A percentile compares a stretch with the other conserved stretches of the same genome.
These are phyloP conservation scores for Podospora pseudoanserina DNA, from an alignment of 495 filamentous ascomycete genomes.

Conservation along the genomic window DNA sequence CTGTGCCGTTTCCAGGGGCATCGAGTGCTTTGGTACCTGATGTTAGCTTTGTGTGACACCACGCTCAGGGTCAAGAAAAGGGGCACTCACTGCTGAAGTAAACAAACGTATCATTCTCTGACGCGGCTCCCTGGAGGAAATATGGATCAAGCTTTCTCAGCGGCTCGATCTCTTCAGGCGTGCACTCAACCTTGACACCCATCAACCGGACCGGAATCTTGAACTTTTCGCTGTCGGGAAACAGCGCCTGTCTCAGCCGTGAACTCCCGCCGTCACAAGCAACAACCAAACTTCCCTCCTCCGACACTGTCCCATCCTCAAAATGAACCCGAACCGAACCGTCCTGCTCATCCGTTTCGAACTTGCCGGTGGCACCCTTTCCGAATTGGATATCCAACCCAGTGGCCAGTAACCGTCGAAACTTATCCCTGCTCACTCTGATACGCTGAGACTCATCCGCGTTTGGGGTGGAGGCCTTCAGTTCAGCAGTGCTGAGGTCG, in stretches of 20 bases:
- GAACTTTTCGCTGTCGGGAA: conserved; percentile 22
- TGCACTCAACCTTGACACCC: conserved; percentile 31
- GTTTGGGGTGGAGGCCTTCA: conserved; percentile 37
- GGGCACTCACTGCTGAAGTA: conserved; percentile 33
- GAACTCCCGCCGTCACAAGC: conserved; percentile 36
- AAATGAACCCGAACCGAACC: conserved; percentile 27
- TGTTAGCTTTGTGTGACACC: conserved; percentile 4
- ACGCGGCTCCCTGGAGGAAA: conserved; percentile 59
- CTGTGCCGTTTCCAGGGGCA: conserved; percentile 25
- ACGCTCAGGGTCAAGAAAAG: too few species aligned
- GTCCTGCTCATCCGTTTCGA: conserved; percentile 15
- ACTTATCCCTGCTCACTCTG: conserved; percentile 47
- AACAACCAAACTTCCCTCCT: conserved; percentile 26
- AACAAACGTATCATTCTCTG: conserved; percentile 50
- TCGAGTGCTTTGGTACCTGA: conserved; percentile 21
- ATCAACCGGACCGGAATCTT: conserved; percentile 31
- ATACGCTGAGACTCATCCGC: conserved; percentile 48
- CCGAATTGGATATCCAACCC: conserved; percentile 46
- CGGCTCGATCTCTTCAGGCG: conserved; percentile 29
- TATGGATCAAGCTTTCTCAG: conserved; percentile 50
- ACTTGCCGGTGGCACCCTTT: conserved; percentile 19
- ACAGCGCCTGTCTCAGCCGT: conserved; percentile 24
- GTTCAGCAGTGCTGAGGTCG: conserved; percentile 49
- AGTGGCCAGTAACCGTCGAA: conserved; percentile 46
- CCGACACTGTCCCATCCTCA: conserved; percentile 29